Base-by-base conservation (phyloP, 2,329 filamentous ascomycete genomes). In the Aureobasidium sp. region DNA sequence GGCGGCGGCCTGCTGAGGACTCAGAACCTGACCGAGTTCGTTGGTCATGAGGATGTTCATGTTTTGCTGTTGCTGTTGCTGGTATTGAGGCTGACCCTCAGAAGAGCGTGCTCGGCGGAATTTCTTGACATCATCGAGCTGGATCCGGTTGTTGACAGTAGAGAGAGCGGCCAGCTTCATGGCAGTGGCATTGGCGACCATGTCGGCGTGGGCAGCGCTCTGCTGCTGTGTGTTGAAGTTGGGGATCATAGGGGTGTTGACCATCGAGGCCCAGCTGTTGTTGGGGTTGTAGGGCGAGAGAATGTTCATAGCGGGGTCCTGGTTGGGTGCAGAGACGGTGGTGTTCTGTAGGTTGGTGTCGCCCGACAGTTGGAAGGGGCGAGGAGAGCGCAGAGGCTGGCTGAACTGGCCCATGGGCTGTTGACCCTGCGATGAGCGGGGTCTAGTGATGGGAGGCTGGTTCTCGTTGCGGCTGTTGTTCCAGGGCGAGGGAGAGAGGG, bases 91-190 rank as follows among this genome's bases (percentile, higher is more conserved):
- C 44, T 87, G 82, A 27, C 87, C 88, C 70, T 97, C 93, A 69
- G 91, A 92, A 53, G 94, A 97, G 64, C 92, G 86, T 67, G 91
- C 86, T 64, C 93, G 89, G 66, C 94, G 90, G 76, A 94, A 97
- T 77, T 97, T 97, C 71, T 92, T 90, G 65, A 95, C 93, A 74
- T 99, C 94, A 70, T 99, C 94, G 63, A 99, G 82, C 58, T 94
- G 92, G 70, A 99, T 96, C 45, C 94, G 89, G 75, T 97, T 99
- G 79, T 97, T 99, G 55, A 99, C 94, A 2, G 94, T 99, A 5
- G 93, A 97, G 49, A 99, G 81, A 20, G 94, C 94, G 49, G 94
- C 94, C 57, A 99, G 84, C 76, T 99, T 99, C 94, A 99, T 99
- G 25, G 94, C 94, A 17, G 94, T 97, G 29, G 94, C 94, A 72